Base-by-base conservation (phyloP, 2,329 filamentous ascomycete species). In the Talaromyces islandicus region DNA sequence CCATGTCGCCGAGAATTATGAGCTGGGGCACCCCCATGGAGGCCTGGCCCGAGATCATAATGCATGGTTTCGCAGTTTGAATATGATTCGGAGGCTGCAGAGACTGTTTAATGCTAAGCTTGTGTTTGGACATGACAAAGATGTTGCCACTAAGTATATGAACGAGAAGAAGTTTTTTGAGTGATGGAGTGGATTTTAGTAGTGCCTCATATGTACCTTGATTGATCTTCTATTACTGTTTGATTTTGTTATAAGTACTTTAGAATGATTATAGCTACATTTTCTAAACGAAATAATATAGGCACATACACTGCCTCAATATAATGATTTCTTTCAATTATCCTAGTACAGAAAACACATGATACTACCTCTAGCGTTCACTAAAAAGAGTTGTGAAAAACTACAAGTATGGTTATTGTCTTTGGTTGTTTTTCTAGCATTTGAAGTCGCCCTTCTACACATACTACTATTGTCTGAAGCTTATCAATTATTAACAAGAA, bases 1-100 rank as follows among this genome's bases (percentile, higher is more conserved):
- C 62, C 73, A 76, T 62, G 65, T 77, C 1, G 61, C 58, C 3
- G 76, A 78, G 59, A 78, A 78, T 52, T 77, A 73, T 60, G 69
- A 74, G 48, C 38, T 67, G 12, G 65, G 64, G 1, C 66, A 70
- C 55, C 70, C 72, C 0, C 74, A 77, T 41, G 75, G 75, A 0
- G 72, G 74, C 64, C 61, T 75, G 35, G 67, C 70, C 4, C 64
- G 74, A 19, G 74, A 77, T 58, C 71, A 78, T 62, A 69, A 66
- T 57, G 70, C 70, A 1, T 77, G 74, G 75, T 66, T 71, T 54
- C 66, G 67, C 35, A 73, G 70, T 57, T 62, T 69, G 60, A 70
- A 74, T 56, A 69, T 73, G 64, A 68, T 76, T n/a, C 63, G 68
- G 27, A 64, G 66, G 35, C 58, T 77, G 43, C 67, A 71, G 58